Conservation (phyloP, 2,329 filamentous ascomycete genomes). For the Dothidotthia symphoricarpi region DNA sequence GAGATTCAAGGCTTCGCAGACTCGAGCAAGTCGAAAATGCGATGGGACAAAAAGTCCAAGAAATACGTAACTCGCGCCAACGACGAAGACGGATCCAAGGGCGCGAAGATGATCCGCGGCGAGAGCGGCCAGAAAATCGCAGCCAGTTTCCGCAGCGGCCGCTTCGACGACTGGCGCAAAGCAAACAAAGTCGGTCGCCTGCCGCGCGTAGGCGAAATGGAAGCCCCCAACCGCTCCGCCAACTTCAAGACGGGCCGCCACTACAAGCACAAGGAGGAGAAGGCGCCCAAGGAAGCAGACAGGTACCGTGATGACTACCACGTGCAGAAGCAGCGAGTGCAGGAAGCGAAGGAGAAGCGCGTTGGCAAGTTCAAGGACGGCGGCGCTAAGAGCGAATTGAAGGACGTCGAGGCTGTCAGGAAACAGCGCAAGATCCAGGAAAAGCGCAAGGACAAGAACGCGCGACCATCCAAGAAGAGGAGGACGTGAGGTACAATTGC, state of each 20-base stretch:
- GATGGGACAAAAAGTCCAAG: conserved; percentile 95
- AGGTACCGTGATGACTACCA: conserved; percentile 89
- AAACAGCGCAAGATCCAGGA: conserved; percentile 78
- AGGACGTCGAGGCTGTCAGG: conserved; percentile 77
- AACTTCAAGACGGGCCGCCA: conserved; percentile 47
- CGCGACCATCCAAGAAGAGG: conserved; percentile 67
- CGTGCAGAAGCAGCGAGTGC: conserved; percentile 83
- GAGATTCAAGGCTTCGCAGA: conserved; percentile 80
- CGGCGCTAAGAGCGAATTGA: conserved; percentile 73
- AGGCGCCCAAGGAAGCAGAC: conserved; percentile 90
- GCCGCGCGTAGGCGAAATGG: conserved; percentile 79
- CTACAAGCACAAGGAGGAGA: conserved; percentile 84
- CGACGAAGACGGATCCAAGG: conserved; percentile 86
- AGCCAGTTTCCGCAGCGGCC: conserved; percentile 85
- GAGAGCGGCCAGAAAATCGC: conserved; percentile 96
- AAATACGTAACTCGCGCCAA: conserved; percentile 92
- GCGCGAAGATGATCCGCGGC: conserved; percentile 72
- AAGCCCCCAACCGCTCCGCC: conserved; percentile 46
- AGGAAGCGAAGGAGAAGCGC: conserved; percentile 81
- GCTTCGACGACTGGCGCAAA: conserved; percentile 90
- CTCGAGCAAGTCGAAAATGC: conserved; percentile 71
- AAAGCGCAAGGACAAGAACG: conserved; percentile 81
- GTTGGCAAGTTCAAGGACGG: conserved; percentile 72
- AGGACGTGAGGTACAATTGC: conserved; percentile 35
- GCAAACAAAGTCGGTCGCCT: conserved; percentile 76